Base-by-base conservation (phyloP, 495 filamentous ascomycete genomes). In the Pyronema omphalodes region DNA sequence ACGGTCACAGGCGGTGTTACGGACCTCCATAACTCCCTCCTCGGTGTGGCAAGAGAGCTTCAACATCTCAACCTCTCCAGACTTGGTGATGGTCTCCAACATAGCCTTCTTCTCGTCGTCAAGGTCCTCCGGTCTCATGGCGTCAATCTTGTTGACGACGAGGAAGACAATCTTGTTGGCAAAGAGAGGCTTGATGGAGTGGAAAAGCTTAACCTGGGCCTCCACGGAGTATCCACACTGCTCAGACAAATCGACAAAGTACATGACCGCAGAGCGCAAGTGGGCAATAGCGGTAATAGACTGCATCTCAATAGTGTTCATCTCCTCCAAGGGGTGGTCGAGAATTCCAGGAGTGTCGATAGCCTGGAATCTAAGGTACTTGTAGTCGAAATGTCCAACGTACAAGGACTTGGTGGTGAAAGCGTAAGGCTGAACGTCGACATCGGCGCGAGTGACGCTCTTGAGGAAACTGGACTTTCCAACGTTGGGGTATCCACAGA, bases 261-360 rank as follows among this genome's bases (percentile, higher is more conserved):
- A 98, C 52, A 94, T 72, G 54, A 96, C 88, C 19, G 88, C 88
- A 33, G 86, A 88, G 48, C 91, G 80, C 55, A 98, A 72, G 74
- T 98, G 91, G 43, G 91, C 91, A 69, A 98, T 93, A 8, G 91
- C 91, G 9, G 89, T 95, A 57, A 98, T 95, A 12, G 82, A 88
- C 68, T 87, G 91, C 88, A 96, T 95, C 69, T 98, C 93, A 67
- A 98, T 98, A 8, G 91, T 95, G 71, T 96, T 98, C 91, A 98
- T 98, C 71, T 98, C 91, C 70, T 96, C 93, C 8, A 98, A 76
- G 11, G 91, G 93, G 67, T 98, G 93, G 65, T 98, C 91, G 54
- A 96, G 73, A 66, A 98, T 94, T 69, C 91, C 91, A 9, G 89
- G 89, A 58, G 76, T 94, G 76, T 77, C 86, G 68, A 85, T 91